These are phyloP conservation scores for Otatea glauca DNA, from an alignment of 176 grass and related monocot genomes.

Conservation along the genomic window DNA sequence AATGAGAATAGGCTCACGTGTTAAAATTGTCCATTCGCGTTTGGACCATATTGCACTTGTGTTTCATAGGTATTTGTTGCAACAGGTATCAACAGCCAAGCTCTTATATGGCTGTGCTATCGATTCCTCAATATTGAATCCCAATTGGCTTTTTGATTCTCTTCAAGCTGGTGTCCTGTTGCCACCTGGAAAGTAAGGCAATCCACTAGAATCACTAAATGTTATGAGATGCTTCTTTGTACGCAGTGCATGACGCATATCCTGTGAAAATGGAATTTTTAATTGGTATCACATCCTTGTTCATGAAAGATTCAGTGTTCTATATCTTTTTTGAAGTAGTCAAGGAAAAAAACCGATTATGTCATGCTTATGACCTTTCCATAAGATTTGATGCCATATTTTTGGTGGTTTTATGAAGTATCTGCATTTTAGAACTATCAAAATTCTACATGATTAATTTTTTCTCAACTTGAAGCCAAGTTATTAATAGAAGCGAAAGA, in stretches of 20 bases:
- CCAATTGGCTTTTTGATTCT: constrained; percentile 71
- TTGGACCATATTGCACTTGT: constrained; percentile 4
- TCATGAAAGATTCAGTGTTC: constrained; percentile 16
- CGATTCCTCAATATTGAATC: constrained; percentile 70
- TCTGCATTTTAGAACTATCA: not conserved
- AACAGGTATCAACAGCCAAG: constrained; percentile 75
- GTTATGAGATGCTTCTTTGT: not conserved
- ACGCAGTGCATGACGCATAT: constrained; percentile 1
- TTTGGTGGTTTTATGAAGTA: constrained; percentile 19
- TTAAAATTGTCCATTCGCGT: constrained; percentile 19
- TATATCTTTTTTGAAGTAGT: constrained; percentile 24
- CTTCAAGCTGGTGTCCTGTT: constrained; percentile 62
- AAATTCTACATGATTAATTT: constrained; percentile 24
- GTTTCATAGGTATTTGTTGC: constrained; percentile 36
- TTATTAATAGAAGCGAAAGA: not conserved
- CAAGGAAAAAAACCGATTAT: constrained; percentile 6
- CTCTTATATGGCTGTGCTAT: constrained; percentile 94
- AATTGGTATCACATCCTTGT: constrained; percentile 18
- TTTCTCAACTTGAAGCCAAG: constrained; percentile 28
- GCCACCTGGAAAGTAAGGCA: constrained; percentile 74
- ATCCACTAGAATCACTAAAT: not conserved
- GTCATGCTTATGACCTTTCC: constrained; percentile 16
- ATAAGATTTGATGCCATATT: constrained; percentile 21
- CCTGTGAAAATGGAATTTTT: constrained; percentile 18
- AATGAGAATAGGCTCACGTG: constrained; percentile 1